phyloP scores from a whole-genome alignment of 805 yeast species.

The Candida loeiensis region DNA sequence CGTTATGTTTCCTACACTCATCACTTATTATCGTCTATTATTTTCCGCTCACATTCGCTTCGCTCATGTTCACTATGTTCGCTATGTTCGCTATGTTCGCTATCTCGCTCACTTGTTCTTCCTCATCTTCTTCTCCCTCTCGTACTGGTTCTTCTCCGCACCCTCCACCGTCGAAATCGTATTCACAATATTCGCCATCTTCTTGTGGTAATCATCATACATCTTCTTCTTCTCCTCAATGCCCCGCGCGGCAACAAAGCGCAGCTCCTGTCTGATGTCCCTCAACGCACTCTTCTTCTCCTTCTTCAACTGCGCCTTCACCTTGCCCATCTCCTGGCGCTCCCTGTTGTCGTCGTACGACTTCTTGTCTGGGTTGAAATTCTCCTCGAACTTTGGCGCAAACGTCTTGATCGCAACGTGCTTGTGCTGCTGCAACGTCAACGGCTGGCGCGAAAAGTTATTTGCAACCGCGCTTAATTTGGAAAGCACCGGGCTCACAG shows the following conservation, averaged over 20 bases:
- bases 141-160: conserved; percentile 89
- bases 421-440: conserved; percentile 76
- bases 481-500: conserved; percentile 42
- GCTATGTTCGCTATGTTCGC: too few relatives aligned
- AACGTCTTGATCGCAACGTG: conserved; percentile 80
- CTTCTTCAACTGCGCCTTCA: conserved; percentile 81
- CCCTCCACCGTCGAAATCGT: conserved; percentile 93
- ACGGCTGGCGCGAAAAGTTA: conserved; percentile 47
- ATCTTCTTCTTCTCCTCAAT: conserved; percentile 72
- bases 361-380: conserved; percentile 92
- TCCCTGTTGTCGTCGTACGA: conserved; percentile 81
- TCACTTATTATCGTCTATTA: too few relatives aligned
- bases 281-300: conserved; percentile 85
- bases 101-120: not conserved
- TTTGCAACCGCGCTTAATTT: conserved; percentile 48
- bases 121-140: conserved; percentile 72
- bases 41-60: too few relatives aligned
- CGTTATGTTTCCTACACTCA: too few relatives aligned
- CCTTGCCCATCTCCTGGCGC: conserved; percentile 78
- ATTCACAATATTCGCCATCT: conserved; percentile 83
- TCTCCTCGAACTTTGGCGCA: conserved; percentile 92
- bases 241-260: conserved; percentile 82
- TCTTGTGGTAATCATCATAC: conserved; percentile 78
- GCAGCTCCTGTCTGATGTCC: conserved; percentile 85
- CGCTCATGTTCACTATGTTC: too few relatives aligned